Percentiles rank a stretch among this genome's conserved stretches.
phyloP scores from a whole-genome alignment of 2,329 filamentous ascomycete genomes.

The Cordyceps tenuipes region DNA sequence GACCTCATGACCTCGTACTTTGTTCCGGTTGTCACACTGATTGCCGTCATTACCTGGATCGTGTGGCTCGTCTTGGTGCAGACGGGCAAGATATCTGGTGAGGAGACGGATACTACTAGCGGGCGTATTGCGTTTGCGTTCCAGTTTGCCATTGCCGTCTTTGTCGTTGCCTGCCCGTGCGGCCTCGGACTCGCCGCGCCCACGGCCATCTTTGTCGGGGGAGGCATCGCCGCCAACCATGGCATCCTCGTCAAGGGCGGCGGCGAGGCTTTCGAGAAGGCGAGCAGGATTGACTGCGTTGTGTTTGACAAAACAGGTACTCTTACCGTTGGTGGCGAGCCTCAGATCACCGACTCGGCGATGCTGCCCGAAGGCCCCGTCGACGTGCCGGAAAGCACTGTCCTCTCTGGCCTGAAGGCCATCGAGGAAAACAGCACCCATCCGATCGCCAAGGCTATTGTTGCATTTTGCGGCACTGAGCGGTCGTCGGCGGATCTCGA shows the following conservation, averaged over 20 bases:
- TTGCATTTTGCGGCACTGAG: conserved; percentile 46
- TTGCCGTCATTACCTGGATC: conserved; percentile 64
- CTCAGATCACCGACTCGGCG: conserved; percentile 52
- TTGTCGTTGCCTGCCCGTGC: conserved; percentile 80
- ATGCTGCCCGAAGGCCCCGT: conserved; percentile 27
- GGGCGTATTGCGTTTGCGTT: conserved; percentile 67
- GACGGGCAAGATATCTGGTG: conserved; percentile 44
- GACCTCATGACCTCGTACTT: conserved; percentile 69
- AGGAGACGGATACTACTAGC: conserved; percentile 50
- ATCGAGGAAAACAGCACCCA: conserved; percentile 68
- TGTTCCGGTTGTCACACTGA: conserved; percentile 61
- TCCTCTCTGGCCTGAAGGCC: conserved; percentile 48
- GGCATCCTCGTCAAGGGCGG: conserved; percentile 79
- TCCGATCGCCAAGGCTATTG: conserved; percentile 63
- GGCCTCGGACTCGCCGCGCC: conserved; percentile 78
- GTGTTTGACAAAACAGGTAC: conserved; percentile 90
- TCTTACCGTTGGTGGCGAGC: conserved; percentile 64
- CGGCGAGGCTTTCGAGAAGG: conserved; percentile 79
- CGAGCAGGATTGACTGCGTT: conserved; percentile 66
- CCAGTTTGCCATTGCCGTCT: conserved; percentile 77
- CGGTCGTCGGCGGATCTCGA: conserved; percentile 27
- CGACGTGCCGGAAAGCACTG: conserved; percentile 18
- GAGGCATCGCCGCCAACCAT: conserved; percentile 68
- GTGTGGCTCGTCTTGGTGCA: conserved; percentile 61
- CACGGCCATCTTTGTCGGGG: conserved; percentile 76